phyloP scores from a whole-genome alignment of 2,329 filamentous ascomycete species.

The Escovopsis weberi region DNA sequence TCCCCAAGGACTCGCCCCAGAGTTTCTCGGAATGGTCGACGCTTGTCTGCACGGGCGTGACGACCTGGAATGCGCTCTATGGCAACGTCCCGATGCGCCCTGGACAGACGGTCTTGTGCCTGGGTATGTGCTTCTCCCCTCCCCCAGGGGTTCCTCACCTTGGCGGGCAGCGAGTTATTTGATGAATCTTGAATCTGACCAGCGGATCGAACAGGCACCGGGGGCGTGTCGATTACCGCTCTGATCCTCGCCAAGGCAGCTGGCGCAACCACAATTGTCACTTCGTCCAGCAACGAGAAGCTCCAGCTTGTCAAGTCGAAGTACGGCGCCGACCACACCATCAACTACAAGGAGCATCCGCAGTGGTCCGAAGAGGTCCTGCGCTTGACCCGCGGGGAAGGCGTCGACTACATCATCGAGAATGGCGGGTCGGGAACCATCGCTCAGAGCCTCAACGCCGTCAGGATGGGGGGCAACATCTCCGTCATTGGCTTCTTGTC shows the following conservation, averaged over 20 bases:
- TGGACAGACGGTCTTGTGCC: no score
- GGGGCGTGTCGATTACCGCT: slow-evolving; percentile 23
- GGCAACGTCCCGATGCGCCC: no score
- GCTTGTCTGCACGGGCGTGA: slow-evolving; percentile 1
- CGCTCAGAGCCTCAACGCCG: slow-evolving; percentile 1
- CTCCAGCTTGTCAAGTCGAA: slow-evolving; percentile 22
- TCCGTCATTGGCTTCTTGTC: neutral
- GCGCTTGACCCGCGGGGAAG: slow-evolving; percentile 24
- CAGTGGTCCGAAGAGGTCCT: slow-evolving; percentile 32
- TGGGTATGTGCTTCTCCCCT: no score
- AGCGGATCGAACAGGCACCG: slow-evolving; percentile 17
- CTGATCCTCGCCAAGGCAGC: slow-evolving; percentile 33
- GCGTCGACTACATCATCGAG: slow-evolving; percentile 33
- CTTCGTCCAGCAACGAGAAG: slow-evolving; percentile 36
- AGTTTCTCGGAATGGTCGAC: neutral
- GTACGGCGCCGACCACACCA: slow-evolving; percentile 13
- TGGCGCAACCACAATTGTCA: slow-evolving; percentile 35
- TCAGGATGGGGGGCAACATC: slow-evolving; percentile 1
- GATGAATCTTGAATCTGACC: neutral
- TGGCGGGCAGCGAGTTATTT: no score
- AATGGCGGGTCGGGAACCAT: slow-evolving; percentile 1
- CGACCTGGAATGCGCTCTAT: neutral
- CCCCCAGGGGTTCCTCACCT: neutral
- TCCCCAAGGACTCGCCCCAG: neutral
- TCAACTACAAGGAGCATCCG: slow-evolving; percentile 34